Base-by-base conservation (phyloP, 192 early-diverging fungal species). In the Coemansia sp. region DNA sequence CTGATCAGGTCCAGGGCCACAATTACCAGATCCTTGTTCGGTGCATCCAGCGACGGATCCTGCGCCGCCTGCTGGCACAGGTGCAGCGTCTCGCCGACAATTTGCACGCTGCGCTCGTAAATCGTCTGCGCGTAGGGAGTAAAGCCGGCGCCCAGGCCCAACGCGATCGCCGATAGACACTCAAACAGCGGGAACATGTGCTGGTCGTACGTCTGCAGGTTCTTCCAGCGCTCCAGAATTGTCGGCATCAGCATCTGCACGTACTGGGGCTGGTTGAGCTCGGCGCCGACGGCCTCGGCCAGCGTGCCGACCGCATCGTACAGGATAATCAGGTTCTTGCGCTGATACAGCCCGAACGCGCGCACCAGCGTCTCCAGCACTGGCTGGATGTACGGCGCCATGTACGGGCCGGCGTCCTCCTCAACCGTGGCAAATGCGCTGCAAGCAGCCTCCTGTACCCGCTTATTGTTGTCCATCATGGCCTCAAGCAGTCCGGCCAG, bases 261-360 rank as follows among this genome's bases (percentile, higher is more conserved):
- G 58, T 83, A 93, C 39, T 86, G 68, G 45, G 84, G 88, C 46
- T 85, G 84, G 75, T 86, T 90, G 32, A 99, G 84, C 44, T 85
- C 87, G 15, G 67, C 50, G 0, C 89, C 91, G 12, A 97, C 93
- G 9, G 88, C 82, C 58, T 98, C 95, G 12, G 95, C 95, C 34
- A 99, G 81, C n/a, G 95, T 99, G 30, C 93, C 94, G 11, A 99
- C 83, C 2, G 93, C 95, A 56, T 99, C 95, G 69, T 97, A 99
- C 41, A 99, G 80, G 52, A 96, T 90, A 30, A 98, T 74, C 54
- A 95, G 71, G 67, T 99, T 99, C 79, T 93, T 94, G 53, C 90
- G 80, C 82, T 98, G 91, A 79, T 99, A 99, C 50, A 88, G 90
- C 27, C 67, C 64, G 59, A 99, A 98, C 4, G 93, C 92, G 23